Evolutionary conservation across 495 filamentous ascomycete genomes (phyloP).

Genomic region (Penicillium cosmopolitanum): DNA sequence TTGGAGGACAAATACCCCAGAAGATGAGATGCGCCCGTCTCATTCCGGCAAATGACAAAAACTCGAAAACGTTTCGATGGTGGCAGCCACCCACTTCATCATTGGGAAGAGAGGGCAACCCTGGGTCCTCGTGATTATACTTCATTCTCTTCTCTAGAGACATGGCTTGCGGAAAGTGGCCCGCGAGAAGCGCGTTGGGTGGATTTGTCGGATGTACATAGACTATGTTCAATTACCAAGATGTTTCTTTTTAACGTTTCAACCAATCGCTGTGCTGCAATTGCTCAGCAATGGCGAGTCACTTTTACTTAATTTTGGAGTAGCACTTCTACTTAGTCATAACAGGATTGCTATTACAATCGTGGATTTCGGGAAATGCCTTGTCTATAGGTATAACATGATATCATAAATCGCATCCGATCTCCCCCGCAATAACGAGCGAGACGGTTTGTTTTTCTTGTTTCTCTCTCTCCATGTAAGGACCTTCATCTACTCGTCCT

Average conservation of each 20-base stretch:
- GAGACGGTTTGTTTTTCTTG: conserved; percentile 14
- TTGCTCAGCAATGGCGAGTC: no score
- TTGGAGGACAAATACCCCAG: conserved; percentile 37
- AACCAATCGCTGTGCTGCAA: not conserved
- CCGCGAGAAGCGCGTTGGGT: conserved; percentile 40
- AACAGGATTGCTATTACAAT: not conserved
- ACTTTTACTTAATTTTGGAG: no score
- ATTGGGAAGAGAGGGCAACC: conserved; percentile 11
- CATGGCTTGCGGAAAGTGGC: conserved; percentile 15
- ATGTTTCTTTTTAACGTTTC: conserved; percentile 28
- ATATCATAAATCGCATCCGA: conserved; percentile 26
- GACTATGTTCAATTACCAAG: conserved; percentile 42
- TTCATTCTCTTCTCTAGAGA: conserved; percentile 7
- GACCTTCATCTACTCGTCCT: conserved; percentile 37
- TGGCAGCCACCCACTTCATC: conserved; percentile 10
- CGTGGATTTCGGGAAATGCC: conserved; percentile 4
- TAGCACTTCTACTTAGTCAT: not conserved
- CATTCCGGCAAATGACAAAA: conserved; percentile 19
- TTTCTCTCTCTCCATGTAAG: not conserved
- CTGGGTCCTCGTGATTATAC: conserved; percentile 19
- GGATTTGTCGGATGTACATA: conserved; percentile 50
- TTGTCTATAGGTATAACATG: conserved; percentile 24
- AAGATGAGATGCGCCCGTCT: conserved; percentile 22
- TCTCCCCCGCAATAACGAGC: conserved; percentile 5
- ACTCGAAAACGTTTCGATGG: conserved; percentile 16